Evolutionary conservation across 371 early-diverging fungal genomes (phyloP).

Genomic region (Rhizomucor pusillus): DNA sequence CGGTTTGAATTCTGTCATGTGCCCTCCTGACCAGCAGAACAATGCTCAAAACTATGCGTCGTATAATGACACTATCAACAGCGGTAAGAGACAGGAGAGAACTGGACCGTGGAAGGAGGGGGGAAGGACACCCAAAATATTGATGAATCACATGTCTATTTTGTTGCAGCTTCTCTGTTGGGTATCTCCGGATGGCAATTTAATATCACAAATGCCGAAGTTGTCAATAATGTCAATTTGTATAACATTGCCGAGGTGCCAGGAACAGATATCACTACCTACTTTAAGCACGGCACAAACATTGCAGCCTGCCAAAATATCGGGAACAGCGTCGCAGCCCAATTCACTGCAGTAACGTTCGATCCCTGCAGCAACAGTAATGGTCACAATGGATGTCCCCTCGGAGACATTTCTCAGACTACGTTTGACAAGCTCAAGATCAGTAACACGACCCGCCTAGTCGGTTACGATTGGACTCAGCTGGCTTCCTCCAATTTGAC

Average conservation of each 20-base stretch:
- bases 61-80: slow-evolving; percentile 27
- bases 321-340: slow-evolving; percentile 11
- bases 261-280: slow-evolving; percentile 57
- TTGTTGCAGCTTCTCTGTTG: slow-evolving; percentile 20
- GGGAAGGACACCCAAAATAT: too few species aligned
- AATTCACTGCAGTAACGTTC: slow-evolving; percentile 40
- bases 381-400: slow-evolving; percentile 30
- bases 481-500: slow-evolving; percentile 27
- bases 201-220: slow-evolving; percentile 27
- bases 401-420: slow-evolving; percentile 16
- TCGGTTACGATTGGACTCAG: slow-evolving; percentile 69
- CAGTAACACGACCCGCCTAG: slow-evolving; percentile 29
- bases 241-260: slow-evolving; percentile 21
- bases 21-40: slow-evolving; percentile 39
- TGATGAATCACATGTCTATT: slow-evolving; percentile 1
- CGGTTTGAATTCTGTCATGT: slow-evolving; percentile 53
- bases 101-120: too few species aligned
- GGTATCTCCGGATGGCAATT: slow-evolving; percentile 37
- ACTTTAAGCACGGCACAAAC: slow-evolving; percentile 27
- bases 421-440: slow-evolving; percentile 15
- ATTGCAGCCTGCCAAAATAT: slow-evolving; percentile 21
- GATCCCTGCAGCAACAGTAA: slow-evolving; percentile 41
- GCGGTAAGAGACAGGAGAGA: slow-evolving; percentile 13
- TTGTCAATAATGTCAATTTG: slow-evolving; percentile 19
- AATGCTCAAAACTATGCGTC: slow-evolving; percentile 43